Evolutionary conservation across 306 rosid species (phyloP).

Genomic region (Gynostemma pentaphyllum): DNA sequence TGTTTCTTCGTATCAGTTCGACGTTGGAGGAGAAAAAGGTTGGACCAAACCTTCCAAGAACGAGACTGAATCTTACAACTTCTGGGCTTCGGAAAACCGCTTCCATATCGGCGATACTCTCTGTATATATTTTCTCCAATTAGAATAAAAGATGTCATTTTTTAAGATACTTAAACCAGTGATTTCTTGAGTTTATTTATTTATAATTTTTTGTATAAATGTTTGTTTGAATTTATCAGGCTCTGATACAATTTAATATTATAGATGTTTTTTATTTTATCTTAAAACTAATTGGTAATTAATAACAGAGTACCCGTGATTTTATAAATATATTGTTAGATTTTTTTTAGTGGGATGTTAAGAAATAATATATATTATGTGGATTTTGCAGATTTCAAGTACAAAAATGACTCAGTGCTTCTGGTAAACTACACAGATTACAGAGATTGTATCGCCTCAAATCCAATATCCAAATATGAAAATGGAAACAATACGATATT

Average conservation of each 20-base stretch:
- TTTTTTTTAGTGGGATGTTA: too few species aligned
- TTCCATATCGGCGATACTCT: not conserved
- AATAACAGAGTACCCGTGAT: too few species aligned
- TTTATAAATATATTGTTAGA: too few species aligned
- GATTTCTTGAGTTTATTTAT: too few species aligned
- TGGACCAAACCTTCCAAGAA: not conserved
- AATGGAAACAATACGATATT: constrained; percentile 4
- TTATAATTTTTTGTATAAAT: too few species aligned
- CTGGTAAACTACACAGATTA: constrained; percentile 12
- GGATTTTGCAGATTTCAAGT: constrained; percentile 3
- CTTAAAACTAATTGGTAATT: too few species aligned
- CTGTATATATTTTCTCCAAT: not conserved
- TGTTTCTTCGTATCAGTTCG: constrained; percentile 8
- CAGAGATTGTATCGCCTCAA: not conserved
- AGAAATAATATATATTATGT: too few species aligned
- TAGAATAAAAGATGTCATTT: too few species aligned
- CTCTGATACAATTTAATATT: too few species aligned
- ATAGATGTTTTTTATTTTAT: too few species aligned
- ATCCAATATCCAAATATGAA: constrained; percentile 4
- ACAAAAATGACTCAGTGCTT: constrained; percentile 12
- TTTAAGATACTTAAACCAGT: too few species aligned
- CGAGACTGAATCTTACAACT: not conserved
- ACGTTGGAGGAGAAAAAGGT: constrained; percentile 1
- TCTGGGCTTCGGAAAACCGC: not conserved
- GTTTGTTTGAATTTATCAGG: too few species aligned